These are phyloP conservation scores for Colletotrichum ledebouriae DNA, from an alignment of 2,329 filamentous ascomycete species.

Conservation along the genomic window DNA sequence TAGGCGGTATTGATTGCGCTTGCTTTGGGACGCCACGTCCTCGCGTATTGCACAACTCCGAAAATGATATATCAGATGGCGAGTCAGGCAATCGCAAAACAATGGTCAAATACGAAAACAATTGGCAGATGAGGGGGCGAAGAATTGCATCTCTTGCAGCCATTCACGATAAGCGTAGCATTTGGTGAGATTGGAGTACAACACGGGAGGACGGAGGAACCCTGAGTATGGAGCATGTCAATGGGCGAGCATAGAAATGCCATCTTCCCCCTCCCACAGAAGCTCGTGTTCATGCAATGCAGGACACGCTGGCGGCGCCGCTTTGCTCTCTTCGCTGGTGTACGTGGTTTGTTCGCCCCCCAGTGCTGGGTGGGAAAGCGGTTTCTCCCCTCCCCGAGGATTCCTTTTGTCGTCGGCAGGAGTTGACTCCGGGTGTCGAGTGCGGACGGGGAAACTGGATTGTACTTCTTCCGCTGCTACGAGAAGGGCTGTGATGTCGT, in stretches of 20 bases:
- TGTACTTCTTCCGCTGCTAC: background rate
- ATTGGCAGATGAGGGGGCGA: no score
- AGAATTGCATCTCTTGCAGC: no score
- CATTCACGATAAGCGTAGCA: background rate
- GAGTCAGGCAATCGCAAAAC: background rate
- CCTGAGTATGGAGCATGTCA: background rate
- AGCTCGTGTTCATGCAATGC: constrained; percentile 41
- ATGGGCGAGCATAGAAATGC: constrained; percentile 16
- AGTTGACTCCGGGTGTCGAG: background rate
- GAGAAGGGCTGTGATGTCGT: background rate
- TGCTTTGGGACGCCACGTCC: no score
- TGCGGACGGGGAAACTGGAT: background rate
- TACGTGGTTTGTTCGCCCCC: constrained; percentile 25
- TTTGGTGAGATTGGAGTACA: constrained; percentile 18
- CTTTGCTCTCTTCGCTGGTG: background rate
- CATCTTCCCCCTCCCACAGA: constrained; percentile 3
- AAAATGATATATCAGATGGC: background rate
- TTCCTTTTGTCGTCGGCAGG: background rate
- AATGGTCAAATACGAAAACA: no score
- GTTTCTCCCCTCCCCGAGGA: constrained; percentile 1
- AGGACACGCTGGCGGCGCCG: constrained; percentile 40
- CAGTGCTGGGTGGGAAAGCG: background rate
- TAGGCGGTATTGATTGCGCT: no score
- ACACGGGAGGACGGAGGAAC: no score
- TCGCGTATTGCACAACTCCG: no score